Percentiles rank a stretch among this genome's conserved stretches.
Evolutionary conservation across 345 rosid genomes (phyloP).

Genomic region (Angophora floribunda): DNA sequence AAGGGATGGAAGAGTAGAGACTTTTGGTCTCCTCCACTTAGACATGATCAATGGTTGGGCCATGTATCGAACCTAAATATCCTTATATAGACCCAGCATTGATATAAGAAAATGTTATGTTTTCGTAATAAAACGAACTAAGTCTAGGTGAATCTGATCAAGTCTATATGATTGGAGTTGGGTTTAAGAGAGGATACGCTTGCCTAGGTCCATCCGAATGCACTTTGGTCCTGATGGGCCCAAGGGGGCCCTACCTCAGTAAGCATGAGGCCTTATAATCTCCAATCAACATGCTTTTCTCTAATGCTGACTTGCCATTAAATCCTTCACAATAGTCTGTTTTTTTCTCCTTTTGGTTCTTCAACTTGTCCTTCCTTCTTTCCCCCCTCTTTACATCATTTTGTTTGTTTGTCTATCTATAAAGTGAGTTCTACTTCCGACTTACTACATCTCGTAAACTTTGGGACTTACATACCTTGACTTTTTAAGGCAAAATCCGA

Average conservation of each 20-base stretch:
- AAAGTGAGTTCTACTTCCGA: neutral
- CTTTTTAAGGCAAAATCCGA: neutral
- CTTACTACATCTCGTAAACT: neutral
- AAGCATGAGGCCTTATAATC: neutral
- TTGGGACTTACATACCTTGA: neutral
- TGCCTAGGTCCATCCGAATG: neutral
- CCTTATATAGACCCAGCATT: accelerated
- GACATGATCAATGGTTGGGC: neutral
- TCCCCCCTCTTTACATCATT: neutral
- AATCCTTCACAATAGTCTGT: neutral
- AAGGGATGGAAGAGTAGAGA: neutral
- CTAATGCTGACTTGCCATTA: neutral
- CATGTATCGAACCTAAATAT: neutral
- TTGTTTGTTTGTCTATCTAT: neutral
- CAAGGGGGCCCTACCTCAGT: neutral
- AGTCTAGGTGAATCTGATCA: accelerated
- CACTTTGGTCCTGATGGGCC: neutral
- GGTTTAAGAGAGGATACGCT: accelerated
- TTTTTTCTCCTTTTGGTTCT: neutral
- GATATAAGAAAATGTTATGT: neutral
- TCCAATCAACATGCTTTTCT: neutral
- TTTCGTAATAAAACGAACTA: accelerated
- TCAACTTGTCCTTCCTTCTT: neutral
- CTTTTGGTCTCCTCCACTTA: accelerated
- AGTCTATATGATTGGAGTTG: neutral